These are phyloP conservation scores for Fusarium verrucosum DNA, from an alignment of 2,329 filamentous ascomycete genomes.

Conservation along the genomic window DNA sequence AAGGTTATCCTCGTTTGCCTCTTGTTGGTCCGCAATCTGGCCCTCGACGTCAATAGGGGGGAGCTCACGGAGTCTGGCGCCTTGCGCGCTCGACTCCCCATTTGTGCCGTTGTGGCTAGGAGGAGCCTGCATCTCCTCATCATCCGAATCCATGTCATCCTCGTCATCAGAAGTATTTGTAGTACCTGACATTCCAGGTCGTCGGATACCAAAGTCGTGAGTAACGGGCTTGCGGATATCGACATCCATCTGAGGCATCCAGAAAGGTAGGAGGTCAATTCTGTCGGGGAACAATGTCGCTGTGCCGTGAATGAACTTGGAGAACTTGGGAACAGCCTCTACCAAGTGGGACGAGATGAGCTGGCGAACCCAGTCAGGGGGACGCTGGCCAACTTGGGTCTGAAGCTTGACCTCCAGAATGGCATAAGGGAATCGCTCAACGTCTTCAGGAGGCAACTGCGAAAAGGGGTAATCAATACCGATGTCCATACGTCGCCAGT, in stretches of 20 bases:
- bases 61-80: constrained; percentile 51
- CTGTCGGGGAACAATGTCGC: constrained; percentile 86
- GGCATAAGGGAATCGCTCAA: constrained; percentile 93
- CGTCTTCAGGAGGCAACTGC: constrained; percentile 84
- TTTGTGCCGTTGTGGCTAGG: constrained; percentile 34
- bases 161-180: constrained; percentile 82
- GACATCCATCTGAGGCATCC: constrained; percentile 98
- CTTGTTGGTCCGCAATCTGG: constrained; percentile 72
- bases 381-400: constrained; percentile 93
- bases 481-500: constrained; percentile 98
- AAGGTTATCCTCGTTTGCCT: constrained; percentile 76
- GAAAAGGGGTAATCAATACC: constrained; percentile 95
- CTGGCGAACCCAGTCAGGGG: constrained; percentile 95
- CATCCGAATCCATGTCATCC: constrained; percentile 75
- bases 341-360: constrained; percentile 93
- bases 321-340: constrained; percentile 99
- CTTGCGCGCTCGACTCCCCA: constrained; percentile 53
- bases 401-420: constrained; percentile 97
- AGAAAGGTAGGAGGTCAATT: constrained; percentile 92
- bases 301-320: constrained; percentile 97
- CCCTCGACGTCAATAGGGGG: constrained; percentile 78
- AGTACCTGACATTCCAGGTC: constrained; percentile 77
- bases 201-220: constrained; percentile 89
- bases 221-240: constrained; percentile 94
- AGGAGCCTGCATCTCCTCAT: constrained; percentile 57